A percentile compares a stretch with the other conserved stretches of the same genome.
phyloP scores from a whole-genome alignment of 2,329 filamentous ascomycete species.

The Pleomassaria siparia region DNA sequence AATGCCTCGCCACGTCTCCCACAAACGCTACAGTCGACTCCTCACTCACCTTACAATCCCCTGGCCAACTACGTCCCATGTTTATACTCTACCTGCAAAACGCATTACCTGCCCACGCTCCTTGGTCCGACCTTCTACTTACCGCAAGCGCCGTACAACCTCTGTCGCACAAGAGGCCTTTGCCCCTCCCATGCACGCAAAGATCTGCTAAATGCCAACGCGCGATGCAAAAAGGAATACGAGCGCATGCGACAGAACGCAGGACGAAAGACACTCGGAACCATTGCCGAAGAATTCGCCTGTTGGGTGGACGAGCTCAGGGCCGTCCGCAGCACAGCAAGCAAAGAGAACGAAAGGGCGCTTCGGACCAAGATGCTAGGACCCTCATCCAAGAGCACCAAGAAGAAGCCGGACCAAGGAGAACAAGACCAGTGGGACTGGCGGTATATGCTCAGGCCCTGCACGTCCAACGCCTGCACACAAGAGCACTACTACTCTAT shows the following conservation, averaged over 20 bases:
- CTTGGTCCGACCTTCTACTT: conserved; percentile 32
- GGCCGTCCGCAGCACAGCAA: conserved; percentile 14
- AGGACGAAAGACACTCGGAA: conserved; percentile 33
- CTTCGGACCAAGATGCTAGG: not conserved
- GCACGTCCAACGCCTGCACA: conserved; percentile 23
- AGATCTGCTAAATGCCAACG: conserved; percentile 30
- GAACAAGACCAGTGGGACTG: conserved; percentile 22
- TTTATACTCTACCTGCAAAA: conserved; percentile 21
- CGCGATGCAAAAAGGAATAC: conserved; percentile 25
- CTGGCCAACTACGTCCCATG: conserved; percentile 37
- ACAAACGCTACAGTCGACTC: not conserved
- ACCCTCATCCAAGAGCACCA: not conserved
- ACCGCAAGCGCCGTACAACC: conserved; percentile 28
- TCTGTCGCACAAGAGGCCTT: conserved; percentile 28
- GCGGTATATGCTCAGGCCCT: conserved; percentile 29
- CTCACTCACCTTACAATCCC: conserved; percentile 26
- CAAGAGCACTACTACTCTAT: conserved; percentile 21
- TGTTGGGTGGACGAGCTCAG: conserved; percentile 18
- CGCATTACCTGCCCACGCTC: conserved; percentile 26
- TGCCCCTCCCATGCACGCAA: conserved; percentile 29
- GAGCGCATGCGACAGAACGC: conserved; percentile 36
- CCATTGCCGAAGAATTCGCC: conserved; percentile 32
- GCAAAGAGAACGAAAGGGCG: conserved; percentile 8
- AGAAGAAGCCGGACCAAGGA: conserved; percentile 1
- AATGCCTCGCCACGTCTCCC: not conserved